Conservation (phyloP, 306 rosid species). For the Hippophae gyantsensis region DNA sequence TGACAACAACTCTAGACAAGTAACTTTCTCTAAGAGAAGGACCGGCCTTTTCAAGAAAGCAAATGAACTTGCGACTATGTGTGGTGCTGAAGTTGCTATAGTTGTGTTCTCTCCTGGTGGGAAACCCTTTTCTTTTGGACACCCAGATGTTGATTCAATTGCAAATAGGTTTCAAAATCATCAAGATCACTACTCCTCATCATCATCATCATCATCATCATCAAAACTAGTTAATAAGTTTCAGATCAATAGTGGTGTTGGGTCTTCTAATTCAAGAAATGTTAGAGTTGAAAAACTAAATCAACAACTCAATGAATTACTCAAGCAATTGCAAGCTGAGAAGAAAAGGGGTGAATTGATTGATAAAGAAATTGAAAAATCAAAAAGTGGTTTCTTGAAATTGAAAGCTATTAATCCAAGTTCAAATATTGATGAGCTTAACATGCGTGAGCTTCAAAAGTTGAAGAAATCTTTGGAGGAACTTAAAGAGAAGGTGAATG, state of each 20-base stretch:
- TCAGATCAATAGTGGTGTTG: background rate
- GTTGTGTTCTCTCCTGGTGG: conserved; percentile 42
- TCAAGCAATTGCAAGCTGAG: conserved; percentile 21
- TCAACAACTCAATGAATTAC: conserved; percentile 11
- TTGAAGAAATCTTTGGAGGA: conserved; percentile 14
- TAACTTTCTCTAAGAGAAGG: conserved; percentile 51
- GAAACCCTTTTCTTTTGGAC: conserved; percentile 39
- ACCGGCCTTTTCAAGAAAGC: conserved; percentile 56
- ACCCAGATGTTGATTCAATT: conserved; percentile 30
- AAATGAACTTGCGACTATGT: conserved; percentile 46
- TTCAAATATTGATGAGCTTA: conserved; percentile 1
- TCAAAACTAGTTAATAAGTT: background rate
- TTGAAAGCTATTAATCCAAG: background rate
- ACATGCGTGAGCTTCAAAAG: conserved; percentile 10
- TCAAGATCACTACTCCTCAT: background rate
- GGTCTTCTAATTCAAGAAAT: background rate
- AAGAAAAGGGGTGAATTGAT: conserved; percentile 22
- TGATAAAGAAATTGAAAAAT: conserved; percentile 12
- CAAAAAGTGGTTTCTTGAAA: background rate
- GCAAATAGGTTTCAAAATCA: conserved; percentile 23
- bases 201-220: too few relatives aligned
- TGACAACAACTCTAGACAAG: conserved; percentile 25
- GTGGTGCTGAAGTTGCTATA: conserved; percentile 31
- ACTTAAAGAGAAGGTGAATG: conserved; percentile 12
- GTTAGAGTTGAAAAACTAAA: conserved; percentile 13